Evolutionary conservation across 495 filamentous ascomycete species (phyloP), one percentile per base, ranked within the genome.

Genomic region (Staphylotrichum tortipilum): DNA sequence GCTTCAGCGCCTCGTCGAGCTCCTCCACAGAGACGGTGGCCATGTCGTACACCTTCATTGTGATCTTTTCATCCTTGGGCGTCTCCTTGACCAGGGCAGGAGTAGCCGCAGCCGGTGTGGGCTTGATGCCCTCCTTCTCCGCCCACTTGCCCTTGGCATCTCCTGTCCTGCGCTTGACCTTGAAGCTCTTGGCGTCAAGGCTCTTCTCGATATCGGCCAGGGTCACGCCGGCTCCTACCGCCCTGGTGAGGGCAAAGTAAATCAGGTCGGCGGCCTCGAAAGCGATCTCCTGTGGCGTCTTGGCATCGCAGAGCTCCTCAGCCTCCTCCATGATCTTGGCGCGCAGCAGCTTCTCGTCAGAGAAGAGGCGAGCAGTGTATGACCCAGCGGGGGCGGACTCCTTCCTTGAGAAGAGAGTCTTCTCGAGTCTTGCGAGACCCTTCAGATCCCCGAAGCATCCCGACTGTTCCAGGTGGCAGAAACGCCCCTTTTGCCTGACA

Each of bases 261-360:
- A 98, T 78, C 44, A 98, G 72, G 62, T 98, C 92, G 12, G 91
- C 92, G 3, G 92, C 88, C 68, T 98, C 92, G 44, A 92, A 92
- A 12, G 92, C 85, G 39, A 96, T 76, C 17, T 96, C 87, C 45
- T 89, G 74, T 45, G 88, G 86, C 10, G 79, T 82, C 31, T 75
- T 77, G 12, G 92, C 92, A 42, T 86, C 78, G 70, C 92, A 97
- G 24, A 98, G 72, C 69, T 98, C 92, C 52, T 88, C 84, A 3
- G 92, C 92, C 64, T 98, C 92, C 68, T 98, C 92, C 84, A 95
- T 92, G 35, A 98, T 95, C 75, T 98, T 98, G 3, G 92, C 94
- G 29, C 85, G 77, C 14, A 94, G 71, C 17, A 97, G 78, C 68
- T 92, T 88, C 48, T 86, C 79, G 49, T 97, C 94, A 22, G 83